Evolutionary conservation across 164 flowering plant species (phyloP).

Genomic region (Umbellularia californica): DNA sequence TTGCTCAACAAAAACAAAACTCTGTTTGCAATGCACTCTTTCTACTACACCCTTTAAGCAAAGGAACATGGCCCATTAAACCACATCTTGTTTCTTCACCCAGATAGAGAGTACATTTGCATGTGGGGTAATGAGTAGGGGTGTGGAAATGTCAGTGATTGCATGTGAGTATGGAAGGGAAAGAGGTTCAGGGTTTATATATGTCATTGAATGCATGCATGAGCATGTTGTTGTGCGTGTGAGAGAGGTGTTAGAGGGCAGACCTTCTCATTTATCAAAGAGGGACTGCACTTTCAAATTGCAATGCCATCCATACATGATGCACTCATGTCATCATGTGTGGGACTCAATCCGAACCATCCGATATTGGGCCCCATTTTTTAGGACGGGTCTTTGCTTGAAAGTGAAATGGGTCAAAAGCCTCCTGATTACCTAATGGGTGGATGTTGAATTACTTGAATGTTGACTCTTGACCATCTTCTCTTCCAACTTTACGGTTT

Average conservation of each 20-base stretch:
- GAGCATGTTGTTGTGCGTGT: conserved; percentile 11
- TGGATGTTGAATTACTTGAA: too few species aligned
- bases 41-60: conserved; percentile 1
- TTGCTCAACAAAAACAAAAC: conserved; percentile 1
- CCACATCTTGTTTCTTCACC: not conserved
- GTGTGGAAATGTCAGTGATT: conserved; percentile 10
- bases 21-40: not conserved
- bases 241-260: not conserved
- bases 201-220: conserved; percentile 17
- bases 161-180: conserved; percentile 19
- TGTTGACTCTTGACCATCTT: too few species aligned
- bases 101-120: conserved; percentile 9
- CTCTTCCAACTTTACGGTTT: too few species aligned
- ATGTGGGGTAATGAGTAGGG: conserved; percentile 20
- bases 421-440: too few species aligned
- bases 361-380: too few species aligned
- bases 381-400: too few species aligned
- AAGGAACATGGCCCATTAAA: conserved; percentile 1
- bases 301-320: too few species aligned
- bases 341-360: too few species aligned
- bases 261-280: not conserved
- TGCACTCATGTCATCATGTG: too few species aligned
- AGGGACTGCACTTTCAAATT: not conserved
- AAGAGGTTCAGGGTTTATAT: not conserved
- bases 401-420: too few species aligned